Conservation (phyloP, 192 early-diverging fungal species). For the Globomyces pollinis-pini region DNA sequence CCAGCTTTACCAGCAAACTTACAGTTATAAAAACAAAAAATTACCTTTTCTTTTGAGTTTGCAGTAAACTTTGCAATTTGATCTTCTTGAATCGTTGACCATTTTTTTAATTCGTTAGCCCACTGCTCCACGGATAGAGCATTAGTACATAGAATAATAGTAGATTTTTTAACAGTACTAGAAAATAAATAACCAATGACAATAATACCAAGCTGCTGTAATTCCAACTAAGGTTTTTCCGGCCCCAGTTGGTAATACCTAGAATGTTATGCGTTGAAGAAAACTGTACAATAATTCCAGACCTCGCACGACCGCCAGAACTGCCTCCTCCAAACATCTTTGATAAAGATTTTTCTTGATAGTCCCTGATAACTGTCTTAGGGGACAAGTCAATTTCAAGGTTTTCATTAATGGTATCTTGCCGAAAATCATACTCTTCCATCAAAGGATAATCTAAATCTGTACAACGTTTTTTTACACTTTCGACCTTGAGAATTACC, state of each 20-base stretch:
- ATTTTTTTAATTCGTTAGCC: slow-evolving; percentile 95
- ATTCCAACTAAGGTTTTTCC: slow-evolving; percentile 99
- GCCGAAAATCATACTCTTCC: slow-evolving; percentile 96
- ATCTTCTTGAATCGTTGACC: slow-evolving; percentile 87
- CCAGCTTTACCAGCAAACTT: slow-evolving; percentile 88
- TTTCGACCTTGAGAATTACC: slow-evolving; percentile 46
- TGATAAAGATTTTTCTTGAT: slow-evolving; percentile 92
- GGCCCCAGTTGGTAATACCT: slow-evolving; percentile 81
- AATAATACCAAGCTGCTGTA: slow-evolving; percentile 97
- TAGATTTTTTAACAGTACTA: slow-evolving; percentile 93
- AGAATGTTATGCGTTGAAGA: not conserved
- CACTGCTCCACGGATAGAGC: slow-evolving; percentile 93
- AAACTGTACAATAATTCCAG: slow-evolving; percentile 95
- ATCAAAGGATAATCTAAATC: slow-evolving; percentile 91
- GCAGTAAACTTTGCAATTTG: slow-evolving; percentile 96
- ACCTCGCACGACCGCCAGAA: slow-evolving; percentile 63
- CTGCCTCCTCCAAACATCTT: slow-evolving; percentile 98
- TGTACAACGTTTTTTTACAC: slow-evolving; percentile 85
- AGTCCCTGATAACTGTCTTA: slow-evolving; percentile 85
- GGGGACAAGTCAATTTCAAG: slow-evolving; percentile 87
- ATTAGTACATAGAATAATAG: slow-evolving; percentile 89
- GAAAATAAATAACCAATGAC: no score
- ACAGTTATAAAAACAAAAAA: no score
- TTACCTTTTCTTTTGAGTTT: slow-evolving; percentile 79
- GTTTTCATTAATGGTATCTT: slow-evolving; percentile 64